Conservation (phyloP, 2,329 filamentous ascomycete species). For the Sclerotinia trifoliorum region DNA sequence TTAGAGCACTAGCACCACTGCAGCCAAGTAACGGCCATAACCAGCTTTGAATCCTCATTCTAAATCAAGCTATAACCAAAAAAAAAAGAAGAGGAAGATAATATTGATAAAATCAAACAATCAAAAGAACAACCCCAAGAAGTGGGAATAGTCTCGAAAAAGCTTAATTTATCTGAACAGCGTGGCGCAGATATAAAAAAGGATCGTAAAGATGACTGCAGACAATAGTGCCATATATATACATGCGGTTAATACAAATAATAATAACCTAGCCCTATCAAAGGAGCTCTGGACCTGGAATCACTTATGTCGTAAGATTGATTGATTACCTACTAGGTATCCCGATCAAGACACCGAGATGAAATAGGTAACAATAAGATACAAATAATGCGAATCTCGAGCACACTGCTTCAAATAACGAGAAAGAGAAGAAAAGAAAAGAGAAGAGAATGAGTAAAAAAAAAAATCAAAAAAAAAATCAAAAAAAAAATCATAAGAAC, state of each 20-base stretch:
- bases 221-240: too few species aligned
- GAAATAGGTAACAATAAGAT: not conserved
- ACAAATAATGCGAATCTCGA: too few species aligned
- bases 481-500: too few species aligned
- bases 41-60: slow-evolving; percentile 32
- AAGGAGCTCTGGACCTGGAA: slow-evolving; percentile 28
- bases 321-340: not conserved
- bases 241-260: not conserved
- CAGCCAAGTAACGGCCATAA: slow-evolving; percentile 30
- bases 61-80: slow-evolving; percentile 22
- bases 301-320: slow-evolving; percentile 18
- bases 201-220: slow-evolving; percentile 15
- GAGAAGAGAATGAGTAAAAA: not conserved
- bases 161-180: not conserved
- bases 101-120: slow-evolving; percentile 5
- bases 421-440: not conserved
- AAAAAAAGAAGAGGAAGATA: slow-evolving; percentile 1
- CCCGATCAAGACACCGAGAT: not conserved
- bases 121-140: not conserved
- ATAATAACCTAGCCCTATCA: slow-evolving; percentile 31
- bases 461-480: not conserved
- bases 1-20: slow-evolving; percentile 28
- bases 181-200: slow-evolving; percentile 5
- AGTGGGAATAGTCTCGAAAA: slow-evolving; percentile 18
- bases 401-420: too few species aligned